These are phyloP conservation scores for Rhynchospora tenuis DNA, from an alignment of 176 grass and related monocot genomes.

Conservation along the genomic window DNA sequence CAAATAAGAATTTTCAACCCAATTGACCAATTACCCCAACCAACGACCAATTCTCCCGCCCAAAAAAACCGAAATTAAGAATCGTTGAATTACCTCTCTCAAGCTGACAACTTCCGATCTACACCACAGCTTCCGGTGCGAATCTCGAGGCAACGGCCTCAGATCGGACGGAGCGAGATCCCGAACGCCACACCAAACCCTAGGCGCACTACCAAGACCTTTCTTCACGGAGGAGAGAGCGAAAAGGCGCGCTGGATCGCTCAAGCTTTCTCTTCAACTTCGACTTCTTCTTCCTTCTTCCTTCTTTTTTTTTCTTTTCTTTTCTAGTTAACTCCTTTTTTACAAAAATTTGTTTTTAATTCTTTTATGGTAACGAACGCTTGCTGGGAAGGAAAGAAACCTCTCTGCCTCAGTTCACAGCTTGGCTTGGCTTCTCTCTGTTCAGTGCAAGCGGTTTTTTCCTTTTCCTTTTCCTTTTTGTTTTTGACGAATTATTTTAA, in stretches of 20 bases:
- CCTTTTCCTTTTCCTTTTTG: conserved; percentile 22
- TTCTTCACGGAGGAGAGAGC: background rate
- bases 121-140: background rate
- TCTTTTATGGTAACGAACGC: conserved; percentile 18
- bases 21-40: conserved; percentile 21
- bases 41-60: conserved; percentile 26
- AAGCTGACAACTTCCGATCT: conserved; percentile 6
- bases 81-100: conserved; percentile 1
- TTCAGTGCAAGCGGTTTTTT: conserved; percentile 35
- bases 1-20: background rate
- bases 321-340: background rate
- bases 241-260: background rate
- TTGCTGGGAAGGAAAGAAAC: conserved; percentile 58
- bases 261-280: conserved; percentile 2
- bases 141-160: conserved; percentile 5
- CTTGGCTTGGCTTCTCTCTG: conserved; percentile 22
- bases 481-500: conserved; percentile 11
- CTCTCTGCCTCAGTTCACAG: conserved; percentile 33
- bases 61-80: background rate
- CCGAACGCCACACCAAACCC: conserved; percentile 19
- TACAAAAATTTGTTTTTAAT: background rate
- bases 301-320: background rate
- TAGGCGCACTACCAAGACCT: conserved; percentile 13
- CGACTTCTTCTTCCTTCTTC: conserved; percentile 11
- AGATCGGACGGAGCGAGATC: conserved; percentile 24